Evolutionary conservation across 2,329 filamentous ascomycete species (phyloP).

Genomic region (Aspergillus tanneri): DNA sequence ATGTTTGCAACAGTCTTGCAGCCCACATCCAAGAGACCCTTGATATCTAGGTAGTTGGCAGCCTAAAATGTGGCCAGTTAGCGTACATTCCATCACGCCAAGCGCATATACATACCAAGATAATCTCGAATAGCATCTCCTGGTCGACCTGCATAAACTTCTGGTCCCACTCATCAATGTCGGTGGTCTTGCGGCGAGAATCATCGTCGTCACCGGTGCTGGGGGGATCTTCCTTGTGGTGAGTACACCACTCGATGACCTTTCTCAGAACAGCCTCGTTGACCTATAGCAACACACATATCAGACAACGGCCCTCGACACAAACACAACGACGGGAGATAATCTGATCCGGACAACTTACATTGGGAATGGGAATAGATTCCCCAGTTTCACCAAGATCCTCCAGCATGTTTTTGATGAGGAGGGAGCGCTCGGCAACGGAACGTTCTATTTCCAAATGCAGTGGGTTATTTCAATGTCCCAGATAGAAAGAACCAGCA

Average conservation of each 20-base stretch:
- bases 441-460: conserved; percentile 64
- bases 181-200: conserved; percentile 94
- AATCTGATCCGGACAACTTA: conserved; percentile 20
- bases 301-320: conserved; percentile 1
- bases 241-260: conserved; percentile 96
- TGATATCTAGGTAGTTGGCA: conserved; percentile 98
- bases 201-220: conserved; percentile 82
- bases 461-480: conserved; percentile 7
- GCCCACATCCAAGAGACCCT: conserved; percentile 92
- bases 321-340: not conserved
- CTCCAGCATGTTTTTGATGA: conserved; percentile 98
- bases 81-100: not conserved
- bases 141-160: conserved; percentile 99
- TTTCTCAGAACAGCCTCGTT: conserved; percentile 93
- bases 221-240: conserved; percentile 88
- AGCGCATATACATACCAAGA: conserved; percentile 65
- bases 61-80: conserved; percentile 55
- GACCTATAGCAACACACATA: conserved; percentile 54
- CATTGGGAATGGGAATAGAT: conserved; percentile 70
- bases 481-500: not conserved
- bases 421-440: conserved; percentile 84
- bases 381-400: conserved; percentile 70
- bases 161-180: conserved; percentile 99
- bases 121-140: conserved; percentile 99
- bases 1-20: conserved; percentile 99